A percentile compares a stretch with the other conserved stretches of the same genome.
Conservation (phyloP, 176 grass and related monocot species). For the Miscanthus lutarioriparius region DNA sequence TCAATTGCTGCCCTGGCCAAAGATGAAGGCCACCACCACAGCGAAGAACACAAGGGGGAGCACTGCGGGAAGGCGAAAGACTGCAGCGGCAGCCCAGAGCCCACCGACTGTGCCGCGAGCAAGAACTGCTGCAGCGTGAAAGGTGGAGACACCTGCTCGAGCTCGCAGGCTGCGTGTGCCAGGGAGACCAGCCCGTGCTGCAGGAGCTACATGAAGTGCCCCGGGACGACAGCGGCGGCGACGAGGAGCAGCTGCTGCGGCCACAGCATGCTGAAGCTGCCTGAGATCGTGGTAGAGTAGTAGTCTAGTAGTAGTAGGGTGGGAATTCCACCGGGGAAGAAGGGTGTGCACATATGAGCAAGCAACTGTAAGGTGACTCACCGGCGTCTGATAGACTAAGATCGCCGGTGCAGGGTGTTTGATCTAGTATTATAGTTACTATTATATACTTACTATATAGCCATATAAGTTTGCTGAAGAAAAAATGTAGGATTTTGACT, state of each 20-base stretch:
- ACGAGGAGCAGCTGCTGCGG: constrained; percentile 49
- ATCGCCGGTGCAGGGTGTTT: neutral
- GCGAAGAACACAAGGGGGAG: constrained; percentile 26
- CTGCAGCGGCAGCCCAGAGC: neutral
- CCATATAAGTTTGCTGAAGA: constrained; percentile 12
- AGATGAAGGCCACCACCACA: constrained; percentile 24
- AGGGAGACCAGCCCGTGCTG: constrained; percentile 49
- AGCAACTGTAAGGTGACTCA: constrained; percentile 8
- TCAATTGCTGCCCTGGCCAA: constrained; percentile 1
- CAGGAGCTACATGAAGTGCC: constrained; percentile 58
- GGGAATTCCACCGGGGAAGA: neutral
- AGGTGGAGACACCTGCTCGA: constrained; percentile 42
- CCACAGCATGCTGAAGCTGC: constrained; percentile 56
- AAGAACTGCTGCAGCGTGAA: constrained; percentile 36
- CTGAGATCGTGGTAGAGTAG: constrained; percentile 74
- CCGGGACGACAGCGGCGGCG: neutral
- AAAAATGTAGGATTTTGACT: constrained; percentile 32
- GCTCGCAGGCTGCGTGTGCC: constrained; percentile 29
- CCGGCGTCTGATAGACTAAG: neutral
- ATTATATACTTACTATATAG: no score
- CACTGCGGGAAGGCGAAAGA: constrained; percentile 8
- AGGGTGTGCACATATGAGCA: neutral
- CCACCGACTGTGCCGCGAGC: neutral
- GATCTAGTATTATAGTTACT: no score
- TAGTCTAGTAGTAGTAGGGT: no score